These are phyloP conservation scores for Mucor lusitanicus DNA, from an alignment of 371 early-diverging fungal genomes.

Conservation along the genomic window DNA sequence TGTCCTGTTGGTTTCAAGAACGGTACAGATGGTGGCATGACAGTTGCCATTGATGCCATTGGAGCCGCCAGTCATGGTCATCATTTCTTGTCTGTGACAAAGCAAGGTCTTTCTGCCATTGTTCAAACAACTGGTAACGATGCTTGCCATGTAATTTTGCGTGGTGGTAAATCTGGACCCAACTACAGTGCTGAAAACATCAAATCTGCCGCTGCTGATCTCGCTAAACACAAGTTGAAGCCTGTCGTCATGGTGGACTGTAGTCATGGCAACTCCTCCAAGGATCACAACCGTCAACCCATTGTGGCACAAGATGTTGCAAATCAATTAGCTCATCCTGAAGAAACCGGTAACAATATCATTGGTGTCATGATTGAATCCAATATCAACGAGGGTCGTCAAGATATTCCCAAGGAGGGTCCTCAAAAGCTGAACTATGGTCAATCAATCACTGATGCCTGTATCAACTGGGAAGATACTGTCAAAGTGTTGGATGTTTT, in stretches of 20 bases:
- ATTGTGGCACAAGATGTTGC: constrained; percentile 74
- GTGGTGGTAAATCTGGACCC: constrained; percentile 86
- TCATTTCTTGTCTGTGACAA: constrained; percentile 92
- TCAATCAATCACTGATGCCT: constrained; percentile 79
- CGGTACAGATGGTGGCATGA: constrained; percentile 88
- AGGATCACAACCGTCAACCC: constrained; percentile 78
- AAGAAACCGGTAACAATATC: constrained; percentile 56
- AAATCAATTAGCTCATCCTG: constrained; percentile 35
- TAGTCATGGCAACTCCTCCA: constrained; percentile 87
- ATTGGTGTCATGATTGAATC: constrained; percentile 85
- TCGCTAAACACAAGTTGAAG: constrained; percentile 62
- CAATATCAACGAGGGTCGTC: constrained; percentile 74
- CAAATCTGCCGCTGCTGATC: constrained; percentile 53
- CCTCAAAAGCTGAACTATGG: constrained; percentile 64
- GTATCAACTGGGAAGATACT: constrained; percentile 78
- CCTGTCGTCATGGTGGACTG: constrained; percentile 88
- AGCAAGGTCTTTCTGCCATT: constrained; percentile 91
- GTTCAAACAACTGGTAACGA: constrained; percentile 80
- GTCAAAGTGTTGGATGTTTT: constrained; percentile 61
- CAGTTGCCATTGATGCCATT: constrained; percentile 91
- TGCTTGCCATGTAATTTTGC: constrained; percentile 81
- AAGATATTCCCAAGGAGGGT: constrained; percentile 64
- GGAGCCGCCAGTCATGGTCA: constrained; percentile 84
- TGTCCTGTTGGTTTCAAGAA: constrained; percentile 97
- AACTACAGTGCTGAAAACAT: constrained; percentile 80